Evolutionary conservation across 441 rosid genomes (phyloP).

Genomic region (Kokia cookei): DNA sequence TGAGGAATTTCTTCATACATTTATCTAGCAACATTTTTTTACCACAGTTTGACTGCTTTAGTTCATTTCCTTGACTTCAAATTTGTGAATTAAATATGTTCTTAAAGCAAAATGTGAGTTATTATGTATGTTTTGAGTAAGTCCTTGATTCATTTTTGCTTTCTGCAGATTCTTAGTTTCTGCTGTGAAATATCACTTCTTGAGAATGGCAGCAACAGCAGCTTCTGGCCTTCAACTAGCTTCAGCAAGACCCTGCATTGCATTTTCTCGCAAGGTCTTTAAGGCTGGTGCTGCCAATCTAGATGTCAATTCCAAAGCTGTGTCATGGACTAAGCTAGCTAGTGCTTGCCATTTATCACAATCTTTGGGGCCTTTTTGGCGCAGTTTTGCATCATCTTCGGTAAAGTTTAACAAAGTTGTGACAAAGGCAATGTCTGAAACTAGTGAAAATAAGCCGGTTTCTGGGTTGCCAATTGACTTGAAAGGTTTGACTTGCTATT

Average conservation of each 20-base stretch:
- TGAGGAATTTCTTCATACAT: background rate
- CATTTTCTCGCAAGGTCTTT: constrained; percentile 36
- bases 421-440: constrained; percentile 58
- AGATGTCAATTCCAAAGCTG: constrained; percentile 27
- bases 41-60: background rate
- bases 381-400: constrained; percentile 23
- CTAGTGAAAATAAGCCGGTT: constrained; percentile 38
- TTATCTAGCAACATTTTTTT: background rate
- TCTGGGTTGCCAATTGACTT: constrained; percentile 77
- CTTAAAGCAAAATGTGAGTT: background rate
- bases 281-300: constrained; percentile 37
- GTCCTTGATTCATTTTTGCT: background rate
- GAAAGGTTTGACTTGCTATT: constrained; percentile 43
- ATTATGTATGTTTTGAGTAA: background rate
- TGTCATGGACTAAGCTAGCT: constrained; percentile 47
- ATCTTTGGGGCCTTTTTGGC: constrained; percentile 26
- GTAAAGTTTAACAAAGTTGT: constrained; percentile 29
- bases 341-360: constrained; percentile 50
- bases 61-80: background rate
- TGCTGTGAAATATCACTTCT: constrained; percentile 11
- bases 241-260: constrained; percentile 46
- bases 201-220: constrained; percentile 53
- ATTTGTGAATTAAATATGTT: background rate
- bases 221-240: constrained; percentile 63
- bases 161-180: constrained; percentile 17